A percentile compares a stretch with the other conserved stretches of the same genome.
phyloP scores from a whole-genome alignment of 2,329 filamentous ascomycete genomes.

The Purpureocillium lavendulum region DNA sequence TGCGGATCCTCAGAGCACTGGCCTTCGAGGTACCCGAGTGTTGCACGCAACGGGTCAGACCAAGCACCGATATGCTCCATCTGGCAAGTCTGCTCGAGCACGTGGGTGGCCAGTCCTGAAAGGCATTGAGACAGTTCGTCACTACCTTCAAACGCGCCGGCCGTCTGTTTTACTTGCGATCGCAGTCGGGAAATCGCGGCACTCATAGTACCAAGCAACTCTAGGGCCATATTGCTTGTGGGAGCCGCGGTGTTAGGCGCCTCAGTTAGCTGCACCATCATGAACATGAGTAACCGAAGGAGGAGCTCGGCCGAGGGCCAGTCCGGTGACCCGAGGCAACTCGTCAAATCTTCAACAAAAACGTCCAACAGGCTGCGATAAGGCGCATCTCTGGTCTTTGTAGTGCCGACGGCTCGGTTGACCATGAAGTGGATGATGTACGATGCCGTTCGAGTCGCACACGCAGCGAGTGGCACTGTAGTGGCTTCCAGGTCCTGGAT shows the following conservation, averaged over 20 bases:
- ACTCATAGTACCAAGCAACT: constrained; percentile 80
- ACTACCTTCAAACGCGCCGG: constrained; percentile 54
- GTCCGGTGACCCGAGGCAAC: constrained; percentile 78
- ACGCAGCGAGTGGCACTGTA: constrained; percentile 58
- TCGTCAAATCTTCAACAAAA: constrained; percentile 90
- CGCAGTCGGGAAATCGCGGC: constrained; percentile 84
- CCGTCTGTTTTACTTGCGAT: constrained; percentile 60
- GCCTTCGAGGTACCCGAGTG: constrained; percentile 67
- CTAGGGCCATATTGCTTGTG: constrained; percentile 87
- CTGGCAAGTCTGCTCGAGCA: constrained; percentile 40
- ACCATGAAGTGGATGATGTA: constrained; percentile 84
- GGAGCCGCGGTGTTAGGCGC: constrained; percentile 71
- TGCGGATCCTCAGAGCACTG: constrained; percentile 63
- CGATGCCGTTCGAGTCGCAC: constrained; percentile 63
- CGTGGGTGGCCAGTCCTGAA: constrained; percentile 41
- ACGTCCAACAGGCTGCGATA: constrained; percentile 90
- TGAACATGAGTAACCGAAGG: constrained; percentile 65
- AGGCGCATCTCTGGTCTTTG: constrained; percentile 90
- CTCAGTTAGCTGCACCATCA: constrained; percentile 76
- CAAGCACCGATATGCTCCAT: constrained; percentile 48
- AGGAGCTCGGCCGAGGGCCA: constrained; percentile 92
- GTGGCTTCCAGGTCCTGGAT: constrained; percentile 49
- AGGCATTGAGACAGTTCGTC: constrained; percentile 45
- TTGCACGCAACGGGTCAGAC: constrained; percentile 70
- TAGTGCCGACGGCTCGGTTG: constrained; percentile 77